Evolutionary conservation across 805 yeast genomes (phyloP).

Genomic region (Starmerella cellae): DNA sequence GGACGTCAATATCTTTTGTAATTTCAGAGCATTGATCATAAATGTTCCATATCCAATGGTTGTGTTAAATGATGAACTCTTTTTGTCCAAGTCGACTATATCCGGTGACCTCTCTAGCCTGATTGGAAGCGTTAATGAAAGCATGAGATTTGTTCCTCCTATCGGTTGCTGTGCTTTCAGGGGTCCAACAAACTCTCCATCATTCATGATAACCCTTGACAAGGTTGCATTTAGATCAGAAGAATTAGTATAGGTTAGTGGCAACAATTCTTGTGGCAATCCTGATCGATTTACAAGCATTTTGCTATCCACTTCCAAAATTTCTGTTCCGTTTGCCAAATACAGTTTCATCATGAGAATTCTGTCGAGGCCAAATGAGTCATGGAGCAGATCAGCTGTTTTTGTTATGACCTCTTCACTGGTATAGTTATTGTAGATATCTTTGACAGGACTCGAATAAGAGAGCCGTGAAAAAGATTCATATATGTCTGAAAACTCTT

Average conservation of each 20-base stretch:
- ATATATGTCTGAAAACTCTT: constrained; percentile 12
- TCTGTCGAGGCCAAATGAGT: constrained; percentile 16
- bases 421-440: constrained; percentile 7
- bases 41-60: constrained; percentile 18
- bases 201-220: neutral
- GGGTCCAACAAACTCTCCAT: constrained; percentile 17
- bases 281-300: constrained; percentile 1
- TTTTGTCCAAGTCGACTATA: neutral
- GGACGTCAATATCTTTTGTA: constrained; percentile 13
- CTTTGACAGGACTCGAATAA: constrained; percentile 13
- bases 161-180: neutral
- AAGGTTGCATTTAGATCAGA: constrained; percentile 1
- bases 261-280: constrained; percentile 10
- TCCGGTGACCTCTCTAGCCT: neutral
- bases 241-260: constrained; percentile 3
- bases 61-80: neutral
- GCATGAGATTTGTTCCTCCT: constrained; percentile 4
- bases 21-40: constrained; percentile 7
- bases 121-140: constrained; percentile 17
- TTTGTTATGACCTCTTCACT: neutral
- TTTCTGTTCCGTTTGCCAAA: constrained; percentile 12
- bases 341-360: constrained; percentile 14
- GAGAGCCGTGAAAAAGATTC: constrained; percentile 11
- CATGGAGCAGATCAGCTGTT: constrained; percentile 12
- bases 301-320: constrained; percentile 13